Evolutionary conservation across 768 basidiomycete genomes (phyloP).

Genomic region (Kockovaella imperatae): DNA sequence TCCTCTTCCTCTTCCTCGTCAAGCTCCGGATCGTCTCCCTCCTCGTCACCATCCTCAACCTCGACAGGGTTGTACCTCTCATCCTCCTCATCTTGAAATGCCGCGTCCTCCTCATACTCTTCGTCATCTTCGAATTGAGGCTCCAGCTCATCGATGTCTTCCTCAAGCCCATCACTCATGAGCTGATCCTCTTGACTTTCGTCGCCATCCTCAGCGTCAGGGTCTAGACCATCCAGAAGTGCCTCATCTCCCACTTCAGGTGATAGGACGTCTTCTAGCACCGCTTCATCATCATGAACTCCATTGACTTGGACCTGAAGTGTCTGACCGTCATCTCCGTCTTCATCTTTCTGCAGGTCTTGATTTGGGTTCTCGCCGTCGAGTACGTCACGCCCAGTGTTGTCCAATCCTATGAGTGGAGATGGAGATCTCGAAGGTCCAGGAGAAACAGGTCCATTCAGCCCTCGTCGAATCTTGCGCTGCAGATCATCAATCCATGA

Average conservation of each 20-base stretch:
- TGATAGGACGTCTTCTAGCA: neutral
- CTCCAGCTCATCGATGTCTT: neutral
- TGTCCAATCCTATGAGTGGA: slow-evolving; percentile 3
- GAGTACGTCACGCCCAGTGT: neutral
- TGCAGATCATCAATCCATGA: slow-evolving; percentile 23
- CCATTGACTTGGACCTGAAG: neutral
- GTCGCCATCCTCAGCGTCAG: neutral
- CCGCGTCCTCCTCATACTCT: neutral
- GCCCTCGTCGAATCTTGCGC: slow-evolving; percentile 24
- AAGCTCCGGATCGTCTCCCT: slow-evolving; percentile 2
- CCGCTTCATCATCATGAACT: neutral
- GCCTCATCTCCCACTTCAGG: neutral
- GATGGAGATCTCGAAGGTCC: slow-evolving; percentile 30
- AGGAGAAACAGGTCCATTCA: slow-evolving; percentile 20
- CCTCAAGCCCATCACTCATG: neutral
- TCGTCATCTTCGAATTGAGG: neutral
- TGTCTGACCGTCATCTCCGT: neutral
- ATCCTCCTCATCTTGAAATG: neutral
- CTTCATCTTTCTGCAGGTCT: neutral
- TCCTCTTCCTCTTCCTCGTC: slow-evolving; percentile 1
- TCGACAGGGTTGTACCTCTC: neutral
- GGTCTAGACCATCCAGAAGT: neutral
- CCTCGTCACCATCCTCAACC: slow-evolving; percentile 4
- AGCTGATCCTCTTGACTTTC: neutral
- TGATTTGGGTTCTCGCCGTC: neutral